Percentiles rank a stretch among this genome's conserved stretches.
phyloP scores from a whole-genome alignment of 1,284 basidiomycete genomes.

The Gymnopus androsaceus region DNA sequence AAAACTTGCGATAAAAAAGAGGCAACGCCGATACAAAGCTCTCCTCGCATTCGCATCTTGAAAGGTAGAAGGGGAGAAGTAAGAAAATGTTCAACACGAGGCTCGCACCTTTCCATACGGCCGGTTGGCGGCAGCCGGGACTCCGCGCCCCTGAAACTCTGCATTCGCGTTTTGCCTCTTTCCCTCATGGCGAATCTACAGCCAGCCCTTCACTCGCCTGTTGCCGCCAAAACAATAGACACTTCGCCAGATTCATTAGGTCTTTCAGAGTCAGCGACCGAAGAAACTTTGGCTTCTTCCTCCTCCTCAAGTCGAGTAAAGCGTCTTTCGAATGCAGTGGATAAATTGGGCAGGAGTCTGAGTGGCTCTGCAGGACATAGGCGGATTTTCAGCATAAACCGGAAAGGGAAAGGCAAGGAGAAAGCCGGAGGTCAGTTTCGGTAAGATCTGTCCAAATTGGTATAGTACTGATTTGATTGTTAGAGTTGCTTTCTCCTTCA shows the following conservation, averaged over 20 bases:
- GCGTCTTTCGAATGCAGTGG: constrained; percentile 48
- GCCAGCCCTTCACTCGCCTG: constrained; percentile 24
- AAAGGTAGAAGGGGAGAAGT: constrained; percentile 21
- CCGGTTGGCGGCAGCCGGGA: background rate
- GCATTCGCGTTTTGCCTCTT: background rate
- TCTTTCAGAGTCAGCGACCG: constrained; percentile 17
- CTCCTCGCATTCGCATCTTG: constrained; percentile 54
- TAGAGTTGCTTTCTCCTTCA: constrained; percentile 9
- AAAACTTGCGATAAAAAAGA: constrained; percentile 66
- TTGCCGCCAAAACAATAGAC: constrained; percentile 23
- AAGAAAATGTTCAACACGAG: constrained; percentile 37
- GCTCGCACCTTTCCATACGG: constrained; percentile 20
- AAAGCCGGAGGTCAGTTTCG: constrained; percentile 22
- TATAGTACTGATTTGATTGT: background rate
- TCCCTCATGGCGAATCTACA: constrained; percentile 25
- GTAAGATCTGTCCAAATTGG: background rate
- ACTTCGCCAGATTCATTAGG: constrained; percentile 33
- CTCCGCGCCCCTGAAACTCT: background rate
- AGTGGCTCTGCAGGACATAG: constrained; percentile 45
- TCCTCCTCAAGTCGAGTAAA: constrained; percentile 36
- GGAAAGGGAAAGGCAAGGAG: constrained; percentile 53
- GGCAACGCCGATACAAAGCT: constrained; percentile 69
- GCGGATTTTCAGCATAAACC: constrained; percentile 57
- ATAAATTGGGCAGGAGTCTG: constrained; percentile 58
- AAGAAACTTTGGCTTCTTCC: constrained; percentile 14